These are phyloP conservation scores for Ceratocystis variospora DNA, from an alignment of 2,329 filamentous ascomycete species.

Conservation along the genomic window DNA sequence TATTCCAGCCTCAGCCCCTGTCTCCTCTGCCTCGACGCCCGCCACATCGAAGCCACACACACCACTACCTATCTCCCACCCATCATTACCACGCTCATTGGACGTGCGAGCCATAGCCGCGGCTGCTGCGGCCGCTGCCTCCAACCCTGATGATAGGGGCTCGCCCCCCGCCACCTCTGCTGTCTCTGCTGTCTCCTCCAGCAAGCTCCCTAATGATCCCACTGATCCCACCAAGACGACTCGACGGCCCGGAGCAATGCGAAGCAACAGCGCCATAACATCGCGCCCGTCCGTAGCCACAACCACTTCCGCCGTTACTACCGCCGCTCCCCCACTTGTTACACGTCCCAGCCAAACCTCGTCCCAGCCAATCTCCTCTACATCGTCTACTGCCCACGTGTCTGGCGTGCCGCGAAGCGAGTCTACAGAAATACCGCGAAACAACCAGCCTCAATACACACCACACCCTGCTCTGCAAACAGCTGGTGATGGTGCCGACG, in stretches of 20 bases:
- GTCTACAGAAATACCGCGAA: conserved; percentile 22
- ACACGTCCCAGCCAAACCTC: conserved; percentile 12
- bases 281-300: conserved; percentile 24
- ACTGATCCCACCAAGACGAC: conserved; percentile 23
- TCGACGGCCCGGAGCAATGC: conserved; percentile 32
- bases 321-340: conserved; percentile 7
- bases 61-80: conserved; percentile 20
- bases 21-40: conserved; percentile 14
- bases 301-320: neutral
- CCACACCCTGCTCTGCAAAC: conserved; percentile 42
- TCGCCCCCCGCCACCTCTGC: conserved; percentile 23
- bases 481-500: conserved; percentile 42
- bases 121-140: neutral
- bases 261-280: conserved; percentile 41
- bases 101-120: conserved; percentile 4
- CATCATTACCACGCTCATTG: conserved; percentile 16
- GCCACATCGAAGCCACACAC: conserved; percentile 22
- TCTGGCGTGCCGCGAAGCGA: conserved; percentile 20
- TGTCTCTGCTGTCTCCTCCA: conserved; percentile 13
- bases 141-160: conserved; percentile 20
- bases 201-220: conserved; percentile 18
- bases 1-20: conserved; percentile 17
- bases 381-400: conserved; percentile 20
- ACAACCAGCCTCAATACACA: conserved; percentile 29
- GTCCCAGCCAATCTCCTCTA: conserved; percentile 3